Conservation (phyloP, 768 basidiomycete species). For the Mrakia blollopis region DNA sequence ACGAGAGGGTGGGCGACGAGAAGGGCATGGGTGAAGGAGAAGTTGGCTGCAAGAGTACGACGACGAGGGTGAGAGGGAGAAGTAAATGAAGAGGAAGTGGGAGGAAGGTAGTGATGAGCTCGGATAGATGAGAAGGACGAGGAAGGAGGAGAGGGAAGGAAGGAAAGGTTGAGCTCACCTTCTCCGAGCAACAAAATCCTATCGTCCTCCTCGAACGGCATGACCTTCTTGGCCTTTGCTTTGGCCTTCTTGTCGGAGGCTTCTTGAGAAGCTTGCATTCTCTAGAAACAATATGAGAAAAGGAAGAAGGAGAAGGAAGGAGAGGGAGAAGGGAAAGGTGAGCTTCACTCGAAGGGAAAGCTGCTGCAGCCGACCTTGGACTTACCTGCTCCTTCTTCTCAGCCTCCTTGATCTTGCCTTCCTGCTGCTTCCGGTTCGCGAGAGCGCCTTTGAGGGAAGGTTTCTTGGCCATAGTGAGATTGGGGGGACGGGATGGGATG, state of each 20-base stretch:
- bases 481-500: not conserved
- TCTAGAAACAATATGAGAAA: not conserved
- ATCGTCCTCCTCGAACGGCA: conserved; percentile 37
- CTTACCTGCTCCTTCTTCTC: conserved; percentile 17
- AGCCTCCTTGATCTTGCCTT: conserved; percentile 26
- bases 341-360: not conserved
- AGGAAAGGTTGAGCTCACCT: conserved; percentile 49
- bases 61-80: not conserved
- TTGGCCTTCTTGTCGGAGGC: conserved; percentile 23
- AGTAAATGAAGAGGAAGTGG: not conserved
- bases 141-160: not conserved
- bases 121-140: not conserved
- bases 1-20: conserved; percentile 50
- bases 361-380: not conserved
- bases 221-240: conserved; percentile 23
- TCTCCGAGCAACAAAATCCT: conserved; percentile 68
- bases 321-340: not conserved
- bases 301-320: not conserved
- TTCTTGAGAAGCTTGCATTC: conserved; percentile 13
- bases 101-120: not conserved
- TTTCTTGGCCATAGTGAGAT: conserved; percentile 1
- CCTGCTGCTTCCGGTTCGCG: conserved; percentile 8
- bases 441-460: conserved; percentile 7
- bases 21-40: conserved; percentile 80
- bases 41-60: conserved; percentile 63